These are phyloP conservation scores for Tagetes patula DNA, from an alignment of 129 eudicot species.

Conservation along the genomic window DNA sequence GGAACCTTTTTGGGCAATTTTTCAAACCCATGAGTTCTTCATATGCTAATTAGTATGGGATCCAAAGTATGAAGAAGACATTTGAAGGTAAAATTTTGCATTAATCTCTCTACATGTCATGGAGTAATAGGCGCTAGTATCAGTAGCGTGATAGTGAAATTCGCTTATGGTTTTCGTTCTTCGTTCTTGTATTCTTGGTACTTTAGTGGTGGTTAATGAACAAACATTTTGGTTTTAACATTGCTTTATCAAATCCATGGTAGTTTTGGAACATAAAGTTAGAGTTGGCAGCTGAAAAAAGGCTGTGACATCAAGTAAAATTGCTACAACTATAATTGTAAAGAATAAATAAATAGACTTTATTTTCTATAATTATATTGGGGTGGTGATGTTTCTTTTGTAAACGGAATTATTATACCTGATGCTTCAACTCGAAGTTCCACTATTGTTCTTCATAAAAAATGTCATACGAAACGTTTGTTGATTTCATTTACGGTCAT, in stretches of 20 bases:
- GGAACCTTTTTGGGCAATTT: conserved; percentile 5
- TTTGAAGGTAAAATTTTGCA: conserved; percentile 28
- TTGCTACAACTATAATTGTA: too few relatives aligned
- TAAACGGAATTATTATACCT: too few relatives aligned
- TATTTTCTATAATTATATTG: too few relatives aligned
- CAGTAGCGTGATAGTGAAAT: conserved; percentile 19
- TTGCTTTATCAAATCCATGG: not conserved
- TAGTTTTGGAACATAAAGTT: not conserved
- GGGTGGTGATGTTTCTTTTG: too few relatives aligned
- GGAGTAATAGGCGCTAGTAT: conserved; percentile 16
- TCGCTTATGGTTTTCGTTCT: not conserved
- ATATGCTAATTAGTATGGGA: conserved; percentile 23
- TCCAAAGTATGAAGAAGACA: conserved; percentile 29
- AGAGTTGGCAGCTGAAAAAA: too few relatives aligned
- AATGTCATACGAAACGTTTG: too few relatives aligned
- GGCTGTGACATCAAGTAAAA: too few relatives aligned
- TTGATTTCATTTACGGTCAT: too few relatives aligned
- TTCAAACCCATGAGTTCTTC: conserved; percentile 16
- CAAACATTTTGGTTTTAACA: not conserved
- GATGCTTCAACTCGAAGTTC: too few relatives aligned
- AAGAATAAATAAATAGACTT: too few relatives aligned
- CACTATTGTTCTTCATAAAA: too few relatives aligned
- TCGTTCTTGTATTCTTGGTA: conserved; percentile 1
- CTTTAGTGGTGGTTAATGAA: conserved; percentile 3
- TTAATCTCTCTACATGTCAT: conserved; percentile 6